A percentile compares a stretch with the other conserved stretches of the same genome.
These are phyloP conservation scores for Eucalyptus erythrocorys DNA, from an alignment of 345 rosid species.

Conservation along the genomic window DNA sequence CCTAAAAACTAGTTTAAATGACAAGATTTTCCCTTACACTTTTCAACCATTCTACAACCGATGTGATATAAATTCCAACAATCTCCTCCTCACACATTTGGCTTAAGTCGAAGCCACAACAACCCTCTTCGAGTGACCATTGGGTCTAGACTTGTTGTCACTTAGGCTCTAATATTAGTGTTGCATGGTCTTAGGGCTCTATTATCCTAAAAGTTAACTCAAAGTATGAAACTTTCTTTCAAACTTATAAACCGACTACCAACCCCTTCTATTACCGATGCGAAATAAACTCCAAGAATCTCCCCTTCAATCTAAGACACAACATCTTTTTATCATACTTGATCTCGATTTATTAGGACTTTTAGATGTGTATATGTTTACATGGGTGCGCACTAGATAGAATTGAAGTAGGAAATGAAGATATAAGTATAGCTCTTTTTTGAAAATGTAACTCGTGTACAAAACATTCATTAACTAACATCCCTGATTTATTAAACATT, in stretches of 20 bases:
- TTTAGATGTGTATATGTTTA: not conserved
- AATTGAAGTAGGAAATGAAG: not conserved
- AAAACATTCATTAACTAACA: not conserved
- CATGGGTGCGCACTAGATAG: not conserved
- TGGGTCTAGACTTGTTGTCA: not conserved
- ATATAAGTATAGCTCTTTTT: not conserved
- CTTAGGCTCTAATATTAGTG: not conserved
- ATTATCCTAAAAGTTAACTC: not conserved
- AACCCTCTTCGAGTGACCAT: too few relatives aligned
- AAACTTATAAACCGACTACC: not conserved
- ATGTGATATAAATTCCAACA: too few relatives aligned
- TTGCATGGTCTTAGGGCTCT: not conserved
- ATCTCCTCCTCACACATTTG: not conserved
- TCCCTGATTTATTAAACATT: not conserved
- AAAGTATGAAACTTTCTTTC: too few relatives aligned
- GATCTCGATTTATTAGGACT: not conserved
- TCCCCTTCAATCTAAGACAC: not conserved
- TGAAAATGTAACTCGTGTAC: not conserved
- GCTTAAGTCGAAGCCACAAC: not conserved
- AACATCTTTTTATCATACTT: not conserved
- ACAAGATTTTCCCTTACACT: not conserved
- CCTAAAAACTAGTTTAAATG: not conserved
- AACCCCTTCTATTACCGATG: not conserved
- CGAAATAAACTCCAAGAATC: not conserved
- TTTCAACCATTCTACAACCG: not conserved